phyloP scores from a whole-genome alignment of 495 filamentous ascomycete species.

The Penicillium diatomitis region DNA sequence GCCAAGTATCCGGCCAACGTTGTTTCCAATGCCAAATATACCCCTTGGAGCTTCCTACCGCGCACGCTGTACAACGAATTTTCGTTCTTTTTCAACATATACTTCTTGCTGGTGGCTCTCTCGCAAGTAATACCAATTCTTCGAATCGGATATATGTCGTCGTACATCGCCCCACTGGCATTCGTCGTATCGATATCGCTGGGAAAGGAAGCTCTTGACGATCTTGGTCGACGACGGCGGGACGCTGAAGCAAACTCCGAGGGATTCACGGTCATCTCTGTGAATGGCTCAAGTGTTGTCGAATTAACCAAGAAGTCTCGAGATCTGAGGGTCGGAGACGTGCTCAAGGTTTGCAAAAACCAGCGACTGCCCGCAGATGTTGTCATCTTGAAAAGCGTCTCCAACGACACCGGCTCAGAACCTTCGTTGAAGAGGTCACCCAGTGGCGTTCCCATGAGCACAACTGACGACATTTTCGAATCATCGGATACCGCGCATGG shows the following conservation, averaged over 20 bases:
- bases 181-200: slow-evolving; percentile 88
- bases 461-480: slow-evolving; percentile 9
- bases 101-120: slow-evolving; percentile 89
- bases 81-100: slow-evolving; percentile 99
- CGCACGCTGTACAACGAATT: slow-evolving; percentile 96
- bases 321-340: slow-evolving; percentile 92
- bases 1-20: slow-evolving; percentile 55
- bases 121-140: slow-evolving; percentile 86
- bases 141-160: slow-evolving; percentile 87
- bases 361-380: slow-evolving; percentile 92
- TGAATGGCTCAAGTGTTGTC: slow-evolving; percentile 34
- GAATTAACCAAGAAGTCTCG: slow-evolving; percentile 71
- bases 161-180: slow-evolving; percentile 85
- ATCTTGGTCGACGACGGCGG: slow-evolving; percentile 73
- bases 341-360: slow-evolving; percentile 83
- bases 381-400: slow-evolving; percentile 78
- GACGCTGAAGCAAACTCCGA: slow-evolving; percentile 95
- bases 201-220: slow-evolving; percentile 93
- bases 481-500: slow-evolving; percentile 16
- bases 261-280: slow-evolving; percentile 68
- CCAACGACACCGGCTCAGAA: slow-evolving; percentile 44
- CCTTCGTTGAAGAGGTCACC: slow-evolving; percentile 6
- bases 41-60: slow-evolving; percentile 89
- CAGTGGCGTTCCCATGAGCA: slow-evolving; percentile 4
- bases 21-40: slow-evolving; percentile 96